Evolutionary conservation across 2,329 filamentous ascomycete species (phyloP), one percentile per base, ranked within the genome.

Genomic region (Setomelanomma holmii): DNA sequence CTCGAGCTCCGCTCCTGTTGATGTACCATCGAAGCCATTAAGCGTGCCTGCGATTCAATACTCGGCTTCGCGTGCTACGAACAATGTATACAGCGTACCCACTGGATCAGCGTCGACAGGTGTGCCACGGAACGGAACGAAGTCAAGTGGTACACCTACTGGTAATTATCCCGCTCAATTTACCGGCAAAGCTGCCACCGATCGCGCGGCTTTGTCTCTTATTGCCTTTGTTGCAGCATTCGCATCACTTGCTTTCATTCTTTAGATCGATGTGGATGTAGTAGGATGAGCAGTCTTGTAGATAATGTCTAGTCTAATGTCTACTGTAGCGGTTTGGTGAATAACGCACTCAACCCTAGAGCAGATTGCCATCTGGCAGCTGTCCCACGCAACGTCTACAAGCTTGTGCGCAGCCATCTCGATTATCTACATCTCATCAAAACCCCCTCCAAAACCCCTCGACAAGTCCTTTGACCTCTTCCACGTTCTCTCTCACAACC

Each of bases 401-500:
- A n/a, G n/a, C n/a, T n/a, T n/a, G n/a, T n/a, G n/a, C n/a, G n/a
- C n/a, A n/a, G n/a, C n/a, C n/a, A n/a, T n/a, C n/a, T n/a, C n/a
- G n/a, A n/a, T n/a, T n/a, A 30, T 30, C 5, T 3, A 30, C 5
- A 10, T 6, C 27, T 3, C 27, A 30, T 30, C 27, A 30, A 8
- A 30, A 30, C 10, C 27, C 14, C 27, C 14, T 30, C 73, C 63
- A 75, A 48, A 76, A 75, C 5, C 55, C 30, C 4, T 54, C 56
- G 17, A 79, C 73, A 0, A 65, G 41, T 8, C 20, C 38, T 8
- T 72, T 69, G n/a, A 79, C 76, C 55, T 78, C 74, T 1, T 49
- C 43, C 22, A 70, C 74, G 23, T 51, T 68, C 41, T 77, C 63
- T 39, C 76, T 68, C 0, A 78, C 75, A 39, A 80, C 69, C 2